Conservation (phyloP, 371 early-diverging fungal genomes). For the Funneliformis caledonium region DNA sequence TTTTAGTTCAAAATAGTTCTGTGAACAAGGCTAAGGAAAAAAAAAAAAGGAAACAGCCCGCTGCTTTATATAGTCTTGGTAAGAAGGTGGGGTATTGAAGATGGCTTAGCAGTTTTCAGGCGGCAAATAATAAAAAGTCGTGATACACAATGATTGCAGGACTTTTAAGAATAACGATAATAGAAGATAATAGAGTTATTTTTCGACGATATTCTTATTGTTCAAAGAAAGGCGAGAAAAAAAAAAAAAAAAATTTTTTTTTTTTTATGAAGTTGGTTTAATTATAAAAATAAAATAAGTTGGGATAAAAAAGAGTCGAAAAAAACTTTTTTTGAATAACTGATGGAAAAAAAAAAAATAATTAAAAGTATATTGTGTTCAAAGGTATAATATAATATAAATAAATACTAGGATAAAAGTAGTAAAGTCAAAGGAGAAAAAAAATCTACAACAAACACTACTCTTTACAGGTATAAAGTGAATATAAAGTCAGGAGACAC, state of each 20-base stretch:
- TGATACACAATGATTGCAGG: conserved; percentile 25
- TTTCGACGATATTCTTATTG: background rate
- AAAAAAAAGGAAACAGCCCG: background rate
- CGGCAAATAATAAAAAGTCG: conserved; percentile 10
- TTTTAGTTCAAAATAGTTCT: background rate
- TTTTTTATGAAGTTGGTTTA: background rate
- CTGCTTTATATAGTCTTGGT: conserved; percentile 14
- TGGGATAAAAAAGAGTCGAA: background rate
- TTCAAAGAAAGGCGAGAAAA: background rate
- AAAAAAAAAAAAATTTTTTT: conserved; percentile 9
- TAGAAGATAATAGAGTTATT: background rate
- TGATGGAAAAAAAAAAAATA: too few relatives aligned
- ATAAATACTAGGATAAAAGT: too few relatives aligned
- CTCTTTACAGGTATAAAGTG: background rate
- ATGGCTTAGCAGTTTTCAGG: conserved; percentile 21
- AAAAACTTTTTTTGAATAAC: too few relatives aligned
- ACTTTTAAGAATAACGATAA: conserved; percentile 6
- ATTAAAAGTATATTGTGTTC: too few relatives aligned
- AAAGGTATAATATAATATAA: too few relatives aligned
- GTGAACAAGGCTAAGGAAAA: background rate
- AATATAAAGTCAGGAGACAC: background rate
- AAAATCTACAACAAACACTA: too few relatives aligned
- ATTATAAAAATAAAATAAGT: background rate
- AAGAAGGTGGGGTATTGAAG: background rate
- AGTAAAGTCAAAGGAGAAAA: too few relatives aligned